Evolutionary conservation across 2,329 filamentous ascomycete genomes (phyloP), one percentile per base, ranked within the genome.

Genomic region (Aciculosporium take): DNA sequence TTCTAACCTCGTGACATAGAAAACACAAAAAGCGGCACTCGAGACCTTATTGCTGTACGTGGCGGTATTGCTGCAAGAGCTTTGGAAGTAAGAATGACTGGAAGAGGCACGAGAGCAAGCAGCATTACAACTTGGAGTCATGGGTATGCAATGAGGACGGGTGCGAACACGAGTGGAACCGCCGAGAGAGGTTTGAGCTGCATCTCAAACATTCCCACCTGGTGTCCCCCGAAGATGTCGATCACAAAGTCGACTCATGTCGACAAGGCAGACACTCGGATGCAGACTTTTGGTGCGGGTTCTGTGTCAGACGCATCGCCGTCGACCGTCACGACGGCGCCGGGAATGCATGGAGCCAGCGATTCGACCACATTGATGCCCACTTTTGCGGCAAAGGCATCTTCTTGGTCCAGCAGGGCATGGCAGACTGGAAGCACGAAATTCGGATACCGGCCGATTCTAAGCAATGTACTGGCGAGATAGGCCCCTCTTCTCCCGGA

Each of bases 31-130:
- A 86, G 55, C 76, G 87, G 1, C 88, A 95, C 56, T 70, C 74
- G 7, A 79, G 77, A 48, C 88, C 86, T 0, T 94, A 89, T 47
- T 79, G 78, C 10, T 95, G 88, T 58, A 94, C 86, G 0, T 83
- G 79, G 48, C 60, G 67, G 7, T 60, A 64, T 24, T 94, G 88
- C 53, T 58, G 62, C 37, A 87, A 85, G 53, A 67, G 56, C 0
- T 94, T 94, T 50, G 88, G 88, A n/a, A 88, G 83, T 58, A 94
- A 94, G 56, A 88, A 86, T 45, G 88, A 95, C 59, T 95, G 77
- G 88, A 94, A 93, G 56, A 76, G 88, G 1, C 88, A 95, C 53
- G 89, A 95, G 54, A 81, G 77, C 48, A 77, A 74, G 13, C 82
- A 89, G 53, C 87, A 94, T 56, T 76, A 74, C 46, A 74, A 81